These are phyloP conservation scores for Leptomonas seymouri DNA, from an alignment of 208 protist species.

Conservation along the genomic window DNA sequence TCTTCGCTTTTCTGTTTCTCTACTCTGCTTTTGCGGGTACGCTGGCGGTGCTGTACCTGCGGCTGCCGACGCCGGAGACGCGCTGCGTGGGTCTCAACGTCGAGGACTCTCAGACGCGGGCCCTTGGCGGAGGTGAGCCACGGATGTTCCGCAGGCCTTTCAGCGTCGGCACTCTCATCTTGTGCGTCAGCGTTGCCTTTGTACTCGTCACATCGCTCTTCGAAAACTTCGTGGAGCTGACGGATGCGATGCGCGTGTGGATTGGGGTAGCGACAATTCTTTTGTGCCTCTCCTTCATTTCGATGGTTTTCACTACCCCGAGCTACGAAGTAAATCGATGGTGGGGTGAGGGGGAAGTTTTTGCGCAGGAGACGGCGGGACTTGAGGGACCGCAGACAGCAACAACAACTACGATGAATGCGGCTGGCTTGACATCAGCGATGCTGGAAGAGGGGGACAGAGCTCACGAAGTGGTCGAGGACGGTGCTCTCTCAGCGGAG, in stretches of 20 bases:
- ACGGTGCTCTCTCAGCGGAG: constrained; percentile 7
- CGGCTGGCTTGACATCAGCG: background rate
- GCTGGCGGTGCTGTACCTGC: constrained; percentile 55
- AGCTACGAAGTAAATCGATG: constrained; percentile 58
- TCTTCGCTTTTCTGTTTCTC: constrained; percentile 65
- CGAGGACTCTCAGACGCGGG: constrained; percentile 41
- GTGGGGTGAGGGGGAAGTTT: background rate
- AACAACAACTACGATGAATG: too few relatives aligned
- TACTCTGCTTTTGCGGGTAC: constrained; percentile 61
- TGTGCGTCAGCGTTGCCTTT: constrained; percentile 49
- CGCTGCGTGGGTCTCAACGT: constrained; percentile 74
- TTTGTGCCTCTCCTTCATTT: constrained; percentile 51
- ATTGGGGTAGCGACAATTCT: constrained; percentile 57
- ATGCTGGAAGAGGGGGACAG: background rate
- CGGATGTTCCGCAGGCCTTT: constrained; percentile 64
- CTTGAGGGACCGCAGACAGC: background rate
- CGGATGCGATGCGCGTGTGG: constrained; percentile 23
- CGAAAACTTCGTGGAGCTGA: constrained; percentile 52
- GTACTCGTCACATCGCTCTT: constrained; percentile 55
- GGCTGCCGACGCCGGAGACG: constrained; percentile 49
- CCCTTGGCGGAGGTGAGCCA: constrained; percentile 59
- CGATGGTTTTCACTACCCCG: constrained; percentile 72
- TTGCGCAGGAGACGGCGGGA: background rate
- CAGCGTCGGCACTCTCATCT: constrained; percentile 57
- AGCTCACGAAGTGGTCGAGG: background rate